Base-by-base conservation (phyloP, 2,329 filamentous ascomycete species). In the Onygenales sp. region DNA sequence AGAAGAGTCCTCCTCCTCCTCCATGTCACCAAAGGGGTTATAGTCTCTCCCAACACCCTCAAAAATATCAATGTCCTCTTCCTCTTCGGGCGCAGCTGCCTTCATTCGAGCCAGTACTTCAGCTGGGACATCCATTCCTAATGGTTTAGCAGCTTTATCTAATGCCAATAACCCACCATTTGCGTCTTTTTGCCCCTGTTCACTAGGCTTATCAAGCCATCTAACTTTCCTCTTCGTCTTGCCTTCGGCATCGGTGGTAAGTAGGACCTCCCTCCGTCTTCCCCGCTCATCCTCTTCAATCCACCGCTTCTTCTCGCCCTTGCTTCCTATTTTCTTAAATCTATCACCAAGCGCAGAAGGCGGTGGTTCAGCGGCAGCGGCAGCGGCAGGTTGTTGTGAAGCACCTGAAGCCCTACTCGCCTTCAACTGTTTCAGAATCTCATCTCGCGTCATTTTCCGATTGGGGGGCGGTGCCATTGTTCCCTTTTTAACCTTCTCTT, bases 11-110 rank as follows among this genome's bases (percentile, higher is more conserved):
- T 74, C 73, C 7, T 76, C 75, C n/a, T 77, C 74, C 6, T 70
- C 73, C 3, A 79, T 59, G 33, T 72, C 75, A 6, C 73, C 80
- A 40, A 85, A 72, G 2, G 82, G 82, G 57, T 85, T 75, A 63
- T 83, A 85, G 46, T 78, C 78, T 4, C 73, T 74, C 2, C 80
- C 81, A 2, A 78, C 79, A 2, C 78, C 81, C 40, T 73, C 77
- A 58, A 85, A 85, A 48, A 85, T 85, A 62, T 84, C 81, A 32
- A 78, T 78, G 42, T 82, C 79, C 5, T 79, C 75, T 2, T 77
- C 74, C 11, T 71, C 66, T n/a, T 63, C 57, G 14, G 62, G 54
- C 42, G 59, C 56, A 46, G 60, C 32, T 21, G 64, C 63, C 32
- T 65, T 63, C 45, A 63, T 62, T 53, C 65, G 68, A 2, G 69